Percentiles rank a stretch among this genome's conserved stretches.
phyloP scores from a whole-genome alignment of 805 yeast species.

The Kodamaea kaohsiungensis region DNA sequence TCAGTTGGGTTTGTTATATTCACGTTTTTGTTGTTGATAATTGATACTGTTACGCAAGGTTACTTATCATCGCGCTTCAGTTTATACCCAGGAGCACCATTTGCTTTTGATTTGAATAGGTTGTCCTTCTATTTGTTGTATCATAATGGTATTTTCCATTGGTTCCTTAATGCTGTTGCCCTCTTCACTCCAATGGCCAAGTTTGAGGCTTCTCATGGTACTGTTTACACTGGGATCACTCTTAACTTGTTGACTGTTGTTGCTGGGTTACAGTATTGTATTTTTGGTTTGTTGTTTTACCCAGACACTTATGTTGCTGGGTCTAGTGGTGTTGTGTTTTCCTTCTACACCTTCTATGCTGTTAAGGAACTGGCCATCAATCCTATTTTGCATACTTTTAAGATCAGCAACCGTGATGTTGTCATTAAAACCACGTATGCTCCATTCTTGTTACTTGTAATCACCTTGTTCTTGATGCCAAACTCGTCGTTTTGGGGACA shows the following conservation, averaged over 20 bases:
- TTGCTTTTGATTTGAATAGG: conserved; percentile 45
- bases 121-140: conserved; percentile 74
- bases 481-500: conserved; percentile 76
- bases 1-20: conserved; percentile 63
- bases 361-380: conserved; percentile 39
- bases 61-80: conserved; percentile 38
- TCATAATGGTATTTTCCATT: conserved; percentile 62
- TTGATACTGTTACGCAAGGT: conserved; percentile 29
- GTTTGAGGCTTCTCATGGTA: conserved; percentile 76
- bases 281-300: conserved; percentile 50
- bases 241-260: conserved; percentile 69
- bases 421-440: conserved; percentile 58
- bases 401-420: conserved; percentile 35
- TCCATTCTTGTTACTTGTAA: conserved; percentile 54
- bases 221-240: conserved; percentile 81
- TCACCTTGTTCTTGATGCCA: conserved; percentile 57
- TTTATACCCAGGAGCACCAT: conserved; percentile 57
- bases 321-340: conserved; percentile 72
- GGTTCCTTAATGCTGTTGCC: conserved; percentile 58
- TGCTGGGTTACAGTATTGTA: conserved; percentile 64
- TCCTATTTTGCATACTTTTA: conserved; percentile 40
- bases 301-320: conserved; percentile 62
- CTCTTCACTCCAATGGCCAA: conserved; percentile 59
- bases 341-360: conserved; percentile 64
- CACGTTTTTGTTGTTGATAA: conserved; percentile 44